These are phyloP conservation scores for Leccinum imitatum DNA, from an alignment of 768 basidiomycete genomes.

Conservation along the genomic window DNA sequence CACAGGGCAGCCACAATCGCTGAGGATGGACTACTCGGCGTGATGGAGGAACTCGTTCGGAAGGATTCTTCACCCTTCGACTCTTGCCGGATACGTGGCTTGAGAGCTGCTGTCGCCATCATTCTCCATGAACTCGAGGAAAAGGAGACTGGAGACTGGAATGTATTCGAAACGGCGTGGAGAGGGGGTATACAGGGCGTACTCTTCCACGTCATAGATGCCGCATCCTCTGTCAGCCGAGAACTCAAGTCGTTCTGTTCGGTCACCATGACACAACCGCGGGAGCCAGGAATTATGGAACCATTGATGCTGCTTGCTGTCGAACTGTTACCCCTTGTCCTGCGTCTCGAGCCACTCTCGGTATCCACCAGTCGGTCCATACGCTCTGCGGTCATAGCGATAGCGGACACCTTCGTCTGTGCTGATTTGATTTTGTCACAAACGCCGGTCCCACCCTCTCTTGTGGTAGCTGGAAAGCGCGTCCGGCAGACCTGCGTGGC, in stretches of 20 bases:
- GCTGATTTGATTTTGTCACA: constrained; percentile 45
- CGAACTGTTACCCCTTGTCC: constrained; percentile 54
- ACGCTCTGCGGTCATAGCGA: constrained; percentile 41
- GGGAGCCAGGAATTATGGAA: constrained; percentile 43
- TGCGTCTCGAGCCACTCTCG: constrained; percentile 45
- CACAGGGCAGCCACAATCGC: no score
- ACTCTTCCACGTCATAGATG: constrained; percentile 53
- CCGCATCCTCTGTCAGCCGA: constrained; percentile 46
- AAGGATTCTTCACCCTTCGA: no score
- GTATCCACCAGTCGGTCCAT: constrained; percentile 52
- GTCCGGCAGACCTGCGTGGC: constrained; percentile 53
- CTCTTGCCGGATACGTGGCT: no score
- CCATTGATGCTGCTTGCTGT: constrained; percentile 54
- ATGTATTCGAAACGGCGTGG: constrained; percentile 59
- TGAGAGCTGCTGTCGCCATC: no score
- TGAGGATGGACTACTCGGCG: no score
- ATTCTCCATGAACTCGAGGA: no score
- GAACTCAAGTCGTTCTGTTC: constrained; percentile 58
- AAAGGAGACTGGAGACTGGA: no score
- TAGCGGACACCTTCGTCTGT: constrained; percentile 57
- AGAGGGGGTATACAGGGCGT: constrained; percentile 57
- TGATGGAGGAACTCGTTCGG: no score
- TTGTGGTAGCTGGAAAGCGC: constrained; percentile 32
- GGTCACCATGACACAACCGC: constrained; percentile 36
- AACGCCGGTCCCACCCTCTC: constrained; percentile 33